A percentile compares a stretch with the other conserved stretches of the same genome.
Conservation (phyloP, 768 basidiomycete genomes). For the Strobilomyces echinocephalus region DNA sequence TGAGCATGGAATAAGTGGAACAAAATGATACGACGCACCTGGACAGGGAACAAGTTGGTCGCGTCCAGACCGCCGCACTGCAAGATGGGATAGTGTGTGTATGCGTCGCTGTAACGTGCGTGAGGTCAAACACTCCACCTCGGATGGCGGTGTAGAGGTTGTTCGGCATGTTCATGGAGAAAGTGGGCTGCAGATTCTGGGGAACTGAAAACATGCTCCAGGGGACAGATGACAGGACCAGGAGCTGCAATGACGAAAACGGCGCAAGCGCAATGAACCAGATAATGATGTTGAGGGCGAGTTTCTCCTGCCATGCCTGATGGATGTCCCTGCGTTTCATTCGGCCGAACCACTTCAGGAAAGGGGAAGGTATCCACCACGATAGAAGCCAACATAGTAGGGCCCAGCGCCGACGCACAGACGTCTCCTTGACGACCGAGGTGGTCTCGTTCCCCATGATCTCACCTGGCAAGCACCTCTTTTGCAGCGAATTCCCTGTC, state of each 20-base stretch:
- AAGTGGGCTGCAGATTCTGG: slow-evolving; percentile 73
- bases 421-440: slow-evolving; percentile 80
- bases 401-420: slow-evolving; percentile 84
- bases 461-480: slow-evolving; percentile 79
- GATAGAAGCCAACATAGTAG: slow-evolving; percentile 83
- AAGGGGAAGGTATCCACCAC: slow-evolving; percentile 79
- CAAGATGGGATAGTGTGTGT: slow-evolving; percentile 59
- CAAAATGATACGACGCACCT: slow-evolving; percentile 44
- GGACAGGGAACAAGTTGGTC: slow-evolving; percentile 87
- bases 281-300: slow-evolving; percentile 47
- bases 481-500: slow-evolving; percentile 75
- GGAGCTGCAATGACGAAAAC: slow-evolving; percentile 91
- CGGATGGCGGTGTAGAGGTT: slow-evolving; percentile 80
- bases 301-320: slow-evolving; percentile 92
- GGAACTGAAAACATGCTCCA: slow-evolving; percentile 82
- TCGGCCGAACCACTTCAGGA: slow-evolving; percentile 68
- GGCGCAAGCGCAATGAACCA: slow-evolving; percentile 87
- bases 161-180: slow-evolving; percentile 55
- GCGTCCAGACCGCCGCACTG: slow-evolving; percentile 78
- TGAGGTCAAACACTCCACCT: slow-evolving; percentile 93
- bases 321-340: slow-evolving; percentile 94
- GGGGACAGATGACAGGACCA: slow-evolving; percentile 88
- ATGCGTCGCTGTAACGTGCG: slow-evolving; percentile 61
- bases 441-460: slow-evolving; percentile 84
- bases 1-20: neutral